These are phyloP conservation scores for Phanerochaete carnosa DNA, from an alignment of 768 basidiomycete species.

Conservation along the genomic window DNA sequence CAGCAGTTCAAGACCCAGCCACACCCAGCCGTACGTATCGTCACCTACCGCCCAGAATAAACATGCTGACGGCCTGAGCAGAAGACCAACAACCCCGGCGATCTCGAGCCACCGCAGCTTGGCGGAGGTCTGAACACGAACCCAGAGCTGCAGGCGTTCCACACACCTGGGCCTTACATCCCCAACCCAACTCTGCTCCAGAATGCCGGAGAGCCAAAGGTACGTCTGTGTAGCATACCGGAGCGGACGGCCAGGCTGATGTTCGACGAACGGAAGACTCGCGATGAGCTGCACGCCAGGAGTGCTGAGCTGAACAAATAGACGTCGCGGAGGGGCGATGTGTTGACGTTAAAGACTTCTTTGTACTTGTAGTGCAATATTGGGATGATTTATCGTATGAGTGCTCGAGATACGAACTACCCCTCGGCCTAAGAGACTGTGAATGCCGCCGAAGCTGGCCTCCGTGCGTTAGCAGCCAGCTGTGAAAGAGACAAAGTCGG, in stretches of 20 bases:
- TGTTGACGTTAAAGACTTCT: neutral
- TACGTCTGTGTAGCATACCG: slow-evolving; percentile 22
- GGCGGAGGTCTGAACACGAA: slow-evolving; percentile 37
- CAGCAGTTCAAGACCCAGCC: slow-evolving; percentile 56
- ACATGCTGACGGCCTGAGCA: slow-evolving; percentile 19
- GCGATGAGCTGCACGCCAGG: slow-evolving; percentile 17
- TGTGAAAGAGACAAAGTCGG: too few species aligned
- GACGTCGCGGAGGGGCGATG: neutral
- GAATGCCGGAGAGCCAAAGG: slow-evolving; percentile 46
- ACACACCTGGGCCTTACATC: slow-evolving; percentile 49
- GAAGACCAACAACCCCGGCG: slow-evolving; percentile 61
- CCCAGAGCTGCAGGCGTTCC: slow-evolving; percentile 40
- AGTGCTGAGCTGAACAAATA: slow-evolving; percentile 17
- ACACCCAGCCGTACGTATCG: slow-evolving; percentile 52
- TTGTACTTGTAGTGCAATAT: too few species aligned
- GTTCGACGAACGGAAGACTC: slow-evolving; percentile 4
- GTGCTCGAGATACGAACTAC: neutral
- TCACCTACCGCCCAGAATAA: neutral
- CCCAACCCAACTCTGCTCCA: slow-evolving; percentile 42
- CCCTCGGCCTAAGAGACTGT: too few species aligned
- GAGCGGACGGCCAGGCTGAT: neutral
- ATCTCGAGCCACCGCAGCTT: slow-evolving; percentile 38
- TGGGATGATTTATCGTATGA: neutral
- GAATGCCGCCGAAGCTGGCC: too few species aligned
- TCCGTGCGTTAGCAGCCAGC: too few species aligned